phyloP scores from a whole-genome alignment of 371 early-diverging fungal species.

The Zopfochytrium polystomum region DNA sequence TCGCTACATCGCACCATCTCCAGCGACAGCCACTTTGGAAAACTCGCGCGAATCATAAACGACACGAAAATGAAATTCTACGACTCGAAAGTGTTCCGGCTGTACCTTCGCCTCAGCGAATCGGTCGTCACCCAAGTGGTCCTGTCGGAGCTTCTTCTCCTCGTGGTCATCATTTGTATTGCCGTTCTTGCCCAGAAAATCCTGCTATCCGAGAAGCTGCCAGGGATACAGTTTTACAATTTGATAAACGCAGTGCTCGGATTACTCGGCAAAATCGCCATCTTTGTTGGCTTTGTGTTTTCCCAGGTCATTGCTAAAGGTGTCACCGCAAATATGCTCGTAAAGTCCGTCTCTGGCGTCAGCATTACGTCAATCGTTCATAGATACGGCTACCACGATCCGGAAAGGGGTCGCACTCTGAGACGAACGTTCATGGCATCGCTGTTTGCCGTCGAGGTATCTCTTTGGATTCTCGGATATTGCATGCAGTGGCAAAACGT shows the following conservation, averaged over 20 bases:
- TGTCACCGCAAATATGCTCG: constrained; percentile 16
- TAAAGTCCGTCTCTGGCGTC: constrained; percentile 17
- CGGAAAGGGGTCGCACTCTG: constrained; percentile 16
- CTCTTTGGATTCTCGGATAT: constrained; percentile 7
- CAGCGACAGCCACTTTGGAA: no score
- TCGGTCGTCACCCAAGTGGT: no score
- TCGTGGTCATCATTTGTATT: no score
- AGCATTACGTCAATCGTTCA: constrained; percentile 9
- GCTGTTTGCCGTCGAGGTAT: constrained; percentile 4
- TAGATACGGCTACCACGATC: no score
- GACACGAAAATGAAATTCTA: no score
- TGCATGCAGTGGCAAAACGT: constrained; percentile 6
- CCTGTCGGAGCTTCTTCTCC: no score
- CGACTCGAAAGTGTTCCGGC: no score
- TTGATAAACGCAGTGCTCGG: constrained; percentile 13
- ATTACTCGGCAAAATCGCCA: constrained; percentile 13
- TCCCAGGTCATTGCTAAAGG: constrained; percentile 17
- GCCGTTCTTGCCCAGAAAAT: no score
- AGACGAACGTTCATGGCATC: background rate
- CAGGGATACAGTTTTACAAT: constrained; percentile 17
- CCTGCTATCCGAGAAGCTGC: no score
- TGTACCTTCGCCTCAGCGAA: no score
- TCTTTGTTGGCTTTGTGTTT: constrained; percentile 4
- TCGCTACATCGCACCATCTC: no score
- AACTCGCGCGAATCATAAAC: no score